These are phyloP conservation scores for Ricinus communis DNA, from an alignment of 345 rosid genomes.

Conservation along the genomic window DNA sequence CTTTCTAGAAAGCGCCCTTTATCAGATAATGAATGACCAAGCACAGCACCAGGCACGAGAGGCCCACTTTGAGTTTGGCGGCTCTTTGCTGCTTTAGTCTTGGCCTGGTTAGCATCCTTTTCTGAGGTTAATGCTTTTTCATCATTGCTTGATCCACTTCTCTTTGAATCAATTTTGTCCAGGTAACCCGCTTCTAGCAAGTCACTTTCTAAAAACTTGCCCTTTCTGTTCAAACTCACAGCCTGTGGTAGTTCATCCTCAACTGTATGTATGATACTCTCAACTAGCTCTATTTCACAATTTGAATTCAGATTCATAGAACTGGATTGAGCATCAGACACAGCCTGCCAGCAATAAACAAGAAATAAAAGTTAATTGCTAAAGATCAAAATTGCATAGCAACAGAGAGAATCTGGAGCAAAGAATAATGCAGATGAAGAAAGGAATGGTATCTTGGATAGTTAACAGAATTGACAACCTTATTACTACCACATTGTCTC, in stretches of 20 bases:
- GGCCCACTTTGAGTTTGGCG: conserved; percentile 94
- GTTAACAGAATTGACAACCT: conserved; percentile 38
- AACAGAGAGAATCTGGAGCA: not conserved
- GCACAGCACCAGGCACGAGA: conserved; percentile 56
- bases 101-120: conserved; percentile 41
- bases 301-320: conserved; percentile 32
- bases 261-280: conserved; percentile 27
- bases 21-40: conserved; percentile 60
- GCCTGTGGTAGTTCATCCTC: conserved; percentile 33
- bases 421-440: not conserved
- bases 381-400: conserved; percentile 9
- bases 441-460: not conserved
- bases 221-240: conserved; percentile 48
- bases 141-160: conserved; percentile 49
- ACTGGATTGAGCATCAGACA: conserved; percentile 23
- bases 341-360: conserved; percentile 38
- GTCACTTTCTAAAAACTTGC: conserved; percentile 49
- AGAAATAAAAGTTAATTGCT: not conserved
- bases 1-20: conserved; percentile 56
- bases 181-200: conserved; percentile 34
- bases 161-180: conserved; percentile 41
- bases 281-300: conserved; percentile 38
- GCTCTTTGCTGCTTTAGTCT: conserved; percentile 49
- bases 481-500: conserved; percentile 37
- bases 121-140: conserved; percentile 51